Evolutionary conservation across 108 stramenopile genomes (phyloP), one percentile per base, ranked within the genome.

Genomic region (Skeletonema potamos): DNA sequence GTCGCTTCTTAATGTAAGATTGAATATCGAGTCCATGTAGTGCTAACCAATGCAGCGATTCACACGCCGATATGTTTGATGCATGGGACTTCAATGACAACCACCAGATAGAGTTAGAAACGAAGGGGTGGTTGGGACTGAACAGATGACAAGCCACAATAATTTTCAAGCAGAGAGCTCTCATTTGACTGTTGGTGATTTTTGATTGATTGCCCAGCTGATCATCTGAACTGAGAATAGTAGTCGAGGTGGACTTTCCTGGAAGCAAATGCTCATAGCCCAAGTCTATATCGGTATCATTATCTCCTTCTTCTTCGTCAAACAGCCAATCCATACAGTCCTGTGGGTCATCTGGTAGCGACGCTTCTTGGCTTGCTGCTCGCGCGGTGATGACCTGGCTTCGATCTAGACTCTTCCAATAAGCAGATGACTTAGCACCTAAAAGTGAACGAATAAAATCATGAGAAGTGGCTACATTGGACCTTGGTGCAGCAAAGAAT

Each of bases 61-160:
- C 60, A 36, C 22, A 59, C 29, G 54, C 63, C 22, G 58, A 17
- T 37, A 30, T 10, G 13, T 54, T 48, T 27, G 66, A 62, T 34
- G 58, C 58, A 66, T 67, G 68, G 2, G 66, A 33, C 41, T 79
- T 79, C 27, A 68, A 56, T 33, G 78, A 66, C 32, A 79, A 54
- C 78, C 66, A 73, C 78, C 78, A 73, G 27, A 79, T 63, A 64
- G 78, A 68, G 59, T 79, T 37, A 7, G 51, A 63, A 48, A 79
- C 78, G 41, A 73, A 79, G 18, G 27, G 58, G 51, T 72, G 58
- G 24, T 32, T 43, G 58, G 56, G n/a, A 54, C 78, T 72, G 9
- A 72, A 26, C 28, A 79, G 54, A 13, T 79, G 69, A 30, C 66
- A 39, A 20, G 78, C 78, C 7, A 73, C 72, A 11, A 68, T 12